These are phyloP conservation scores for Suhomyces taliae DNA, from an alignment of 1,139 yeast species.

Conservation along the genomic window DNA sequence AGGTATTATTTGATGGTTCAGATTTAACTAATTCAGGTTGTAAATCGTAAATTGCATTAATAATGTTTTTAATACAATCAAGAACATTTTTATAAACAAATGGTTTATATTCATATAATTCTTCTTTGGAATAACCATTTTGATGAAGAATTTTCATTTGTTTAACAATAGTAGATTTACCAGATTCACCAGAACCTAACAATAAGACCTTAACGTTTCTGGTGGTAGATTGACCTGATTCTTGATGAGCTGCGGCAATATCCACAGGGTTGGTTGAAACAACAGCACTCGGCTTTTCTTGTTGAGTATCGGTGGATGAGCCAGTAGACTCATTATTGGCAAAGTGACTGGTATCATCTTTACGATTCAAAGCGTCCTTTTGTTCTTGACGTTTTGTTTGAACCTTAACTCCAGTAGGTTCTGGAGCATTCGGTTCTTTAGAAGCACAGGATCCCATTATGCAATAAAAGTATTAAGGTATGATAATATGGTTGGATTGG, in stretches of 20 bases:
- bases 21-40: constrained; percentile 47
- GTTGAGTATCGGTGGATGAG: constrained; percentile 17
- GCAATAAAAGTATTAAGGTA: not conserved
- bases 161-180: constrained; percentile 73
- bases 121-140: constrained; percentile 65
- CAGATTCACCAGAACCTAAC: constrained; percentile 79
- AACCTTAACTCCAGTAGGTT: constrained; percentile 5
- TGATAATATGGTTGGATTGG: no score
- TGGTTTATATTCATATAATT: constrained; percentile 63
- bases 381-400: constrained; percentile 15
- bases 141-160: constrained; percentile 75
- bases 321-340: constrained; percentile 16
- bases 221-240: constrained; percentile 3
- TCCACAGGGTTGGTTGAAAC: constrained; percentile 10
- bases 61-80: constrained; percentile 63
- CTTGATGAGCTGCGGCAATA: constrained; percentile 8
- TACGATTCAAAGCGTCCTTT: constrained; percentile 12
- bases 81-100: constrained; percentile 67
- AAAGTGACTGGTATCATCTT: constrained; percentile 11
- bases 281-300: constrained; percentile 6
- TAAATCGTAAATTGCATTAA: constrained; percentile 55
- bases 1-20: constrained; percentile 19
- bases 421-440: constrained; percentile 20
- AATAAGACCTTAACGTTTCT: constrained; percentile 62
- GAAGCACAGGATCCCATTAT: constrained; percentile 31